A percentile compares a stretch with the other conserved stretches of the same genome.
These are phyloP conservation scores for Gnomoniopsis smithogilvyi DNA, from an alignment of 2,329 filamentous ascomycete species.

Conservation along the genomic window DNA sequence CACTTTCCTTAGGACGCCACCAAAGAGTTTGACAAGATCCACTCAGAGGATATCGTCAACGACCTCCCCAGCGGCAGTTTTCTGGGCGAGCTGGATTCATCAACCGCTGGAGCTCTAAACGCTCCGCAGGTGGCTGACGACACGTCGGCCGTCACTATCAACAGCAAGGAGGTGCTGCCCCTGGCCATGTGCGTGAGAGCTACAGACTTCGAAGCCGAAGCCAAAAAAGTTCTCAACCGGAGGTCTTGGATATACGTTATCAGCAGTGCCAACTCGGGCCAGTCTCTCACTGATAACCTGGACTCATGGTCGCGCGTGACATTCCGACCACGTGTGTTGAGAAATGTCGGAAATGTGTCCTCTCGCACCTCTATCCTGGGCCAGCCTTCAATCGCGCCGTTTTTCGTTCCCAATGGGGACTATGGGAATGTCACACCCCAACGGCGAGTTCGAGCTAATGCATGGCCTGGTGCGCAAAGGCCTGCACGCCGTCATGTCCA, in stretches of 20 bases:
- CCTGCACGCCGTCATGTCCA: slow-evolving; percentile 38
- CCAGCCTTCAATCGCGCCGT: slow-evolving; percentile 43
- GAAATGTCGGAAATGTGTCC: slow-evolving; percentile 24
- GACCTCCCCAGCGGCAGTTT: slow-evolving; percentile 28
- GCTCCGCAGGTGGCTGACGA: slow-evolving; percentile 2
- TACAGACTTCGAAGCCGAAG: slow-evolving; percentile 46
- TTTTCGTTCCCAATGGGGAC: slow-evolving; percentile 47
- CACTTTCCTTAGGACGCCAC: slow-evolving; percentile 28
- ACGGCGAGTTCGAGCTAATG: slow-evolving; percentile 43
- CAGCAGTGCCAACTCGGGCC: slow-evolving; percentile 27
- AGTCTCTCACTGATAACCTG: slow-evolving; percentile 28
- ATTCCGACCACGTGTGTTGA: slow-evolving; percentile 29
- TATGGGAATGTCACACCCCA: slow-evolving; percentile 39
- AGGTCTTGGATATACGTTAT: slow-evolving; percentile 42
- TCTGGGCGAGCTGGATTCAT: slow-evolving; percentile 26
- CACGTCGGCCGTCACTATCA: not conserved
- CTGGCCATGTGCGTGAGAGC: slow-evolving; percentile 27
- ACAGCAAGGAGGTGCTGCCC: slow-evolving; percentile 21
- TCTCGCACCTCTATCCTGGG: slow-evolving; percentile 30
- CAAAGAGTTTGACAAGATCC: slow-evolving; percentile 28
- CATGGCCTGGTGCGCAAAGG: slow-evolving; percentile 40
- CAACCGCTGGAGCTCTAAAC: slow-evolving; percentile 23
- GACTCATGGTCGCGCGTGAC: slow-evolving; percentile 14
- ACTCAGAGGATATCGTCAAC: slow-evolving; percentile 26
- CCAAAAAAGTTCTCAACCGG: slow-evolving; percentile 57